A percentile compares a stretch with the other conserved stretches of the same genome.
Evolutionary conservation across 2,329 filamentous ascomycete species (phyloP).

Genomic region (Talaromyces albobiverticillius): DNA sequence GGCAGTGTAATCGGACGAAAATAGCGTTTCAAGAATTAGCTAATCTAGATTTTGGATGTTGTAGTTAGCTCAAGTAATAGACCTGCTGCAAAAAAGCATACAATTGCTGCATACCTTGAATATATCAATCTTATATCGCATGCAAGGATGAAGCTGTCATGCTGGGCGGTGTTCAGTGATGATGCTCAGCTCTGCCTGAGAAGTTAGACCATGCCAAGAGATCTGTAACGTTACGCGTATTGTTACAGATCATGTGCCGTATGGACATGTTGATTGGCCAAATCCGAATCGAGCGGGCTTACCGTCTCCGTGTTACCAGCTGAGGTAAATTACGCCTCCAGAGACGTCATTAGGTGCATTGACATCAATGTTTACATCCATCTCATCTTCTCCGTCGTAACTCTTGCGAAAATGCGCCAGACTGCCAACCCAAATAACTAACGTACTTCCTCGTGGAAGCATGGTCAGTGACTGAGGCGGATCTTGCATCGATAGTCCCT

Average conservation of each 20-base stretch:
- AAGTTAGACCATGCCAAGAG: too few species aligned
- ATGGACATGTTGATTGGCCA: not conserved
- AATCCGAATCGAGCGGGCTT: not conserved
- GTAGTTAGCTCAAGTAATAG: not conserved
- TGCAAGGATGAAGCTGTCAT: not conserved
- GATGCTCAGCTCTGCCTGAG: too few species aligned
- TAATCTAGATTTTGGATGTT: too few species aligned
- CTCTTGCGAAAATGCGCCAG: too few species aligned
- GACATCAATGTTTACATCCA: not conserved
- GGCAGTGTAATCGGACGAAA: too few species aligned
- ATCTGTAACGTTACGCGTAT: conserved; percentile 7
- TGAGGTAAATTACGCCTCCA: conserved; percentile 3
- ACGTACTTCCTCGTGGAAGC: too few species aligned
- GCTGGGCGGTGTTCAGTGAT: too few species aligned
- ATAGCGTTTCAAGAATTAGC: not conserved
- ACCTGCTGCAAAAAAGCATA: too few species aligned
- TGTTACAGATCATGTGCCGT: not conserved
- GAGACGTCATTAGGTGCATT: not conserved
- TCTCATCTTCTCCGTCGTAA: not conserved
- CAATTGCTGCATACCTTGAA: too few species aligned
- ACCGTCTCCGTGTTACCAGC: not conserved
- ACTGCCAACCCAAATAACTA: too few species aligned
- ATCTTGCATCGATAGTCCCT: too few species aligned
- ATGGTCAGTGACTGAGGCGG: too few species aligned
- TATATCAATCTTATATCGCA: not conserved